Evolutionary conservation across 139 green algal species (phyloP), one percentile per base, ranked within the genome.

Genomic region (Chlamydomonas urium): DNA sequence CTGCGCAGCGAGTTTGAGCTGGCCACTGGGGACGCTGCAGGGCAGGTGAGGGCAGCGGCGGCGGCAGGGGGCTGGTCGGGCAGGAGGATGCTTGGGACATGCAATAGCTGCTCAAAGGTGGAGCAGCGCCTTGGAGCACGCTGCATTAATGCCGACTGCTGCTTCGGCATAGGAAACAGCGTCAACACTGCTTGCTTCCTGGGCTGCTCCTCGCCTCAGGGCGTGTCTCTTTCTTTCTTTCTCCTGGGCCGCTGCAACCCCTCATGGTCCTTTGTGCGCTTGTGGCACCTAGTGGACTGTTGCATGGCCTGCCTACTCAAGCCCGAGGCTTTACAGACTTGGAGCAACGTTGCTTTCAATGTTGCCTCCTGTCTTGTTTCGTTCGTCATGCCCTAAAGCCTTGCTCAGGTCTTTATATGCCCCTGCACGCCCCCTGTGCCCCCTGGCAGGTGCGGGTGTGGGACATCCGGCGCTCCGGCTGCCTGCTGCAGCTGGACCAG

Each of bases 391-490:
- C n/a, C n/a, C n/a, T n/a, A n/a, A n/a, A n/a, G n/a, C n/a, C 26
- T 10, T 58, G 67, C 48, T 65, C 21, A 4, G 47, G 24, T 63
- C 47, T 47, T 26, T 33, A 32, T 29, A 58, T n/a, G n/a, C n/a
- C n/a, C n/a, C n/a, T 50, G 47, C 33, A 60, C 47, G 47, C 8
- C 60, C 73, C 4, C 69, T 50, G n/a, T 76, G 81, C 71, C 81
- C 69, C 0, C n/a, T n/a, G n/a, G n/a, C 83, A 91, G 82, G 65
- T 94, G 23, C 77, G 86, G 10, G 65, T 93, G 42, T 96, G 90
- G 90, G 90, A 96, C 73, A 80, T 93, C 3, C 79, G 90, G 6
- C 81, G 83, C 14, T 72, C 86, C 0, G 87, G 89, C 19, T 79
- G 82, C 24, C 47, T 83, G 0, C 79, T 72, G 1, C 29, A 91